These are phyloP conservation scores for Coniella vitis DNA, from an alignment of 2,329 filamentous ascomycete species.

Conservation along the genomic window DNA sequence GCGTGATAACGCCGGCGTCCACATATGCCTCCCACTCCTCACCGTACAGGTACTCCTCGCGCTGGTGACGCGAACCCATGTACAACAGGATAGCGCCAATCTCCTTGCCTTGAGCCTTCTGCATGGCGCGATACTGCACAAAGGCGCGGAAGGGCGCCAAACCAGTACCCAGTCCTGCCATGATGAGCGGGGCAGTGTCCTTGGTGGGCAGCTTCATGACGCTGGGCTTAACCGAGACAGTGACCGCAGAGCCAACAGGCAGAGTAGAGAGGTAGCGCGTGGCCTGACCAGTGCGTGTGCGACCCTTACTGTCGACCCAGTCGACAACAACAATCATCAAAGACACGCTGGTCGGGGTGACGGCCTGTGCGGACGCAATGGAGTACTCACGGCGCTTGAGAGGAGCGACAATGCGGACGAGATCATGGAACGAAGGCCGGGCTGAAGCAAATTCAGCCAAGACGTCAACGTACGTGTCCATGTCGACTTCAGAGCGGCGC, in stretches of 20 bases:
- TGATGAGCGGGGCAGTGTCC: conserved; percentile 89
- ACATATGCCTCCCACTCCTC: conserved; percentile 99
- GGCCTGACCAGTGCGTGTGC: conserved; percentile 86
- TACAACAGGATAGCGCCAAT: conserved; percentile 92
- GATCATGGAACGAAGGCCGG: conserved; percentile 79
- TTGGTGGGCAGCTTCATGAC: conserved; percentile 96
- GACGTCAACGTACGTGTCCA: conserved; percentile 82
- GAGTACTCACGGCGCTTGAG: conserved; percentile 98
- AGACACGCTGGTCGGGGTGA: conserved; percentile 81
- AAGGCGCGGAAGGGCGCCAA: conserved; percentile 99
- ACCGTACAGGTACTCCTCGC: conserved; percentile 97
- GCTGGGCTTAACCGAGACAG: conserved; percentile 91
- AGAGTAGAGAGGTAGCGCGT: conserved; percentile 82
- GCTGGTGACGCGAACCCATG: conserved; percentile 94
- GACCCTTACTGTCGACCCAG: conserved; percentile 85
- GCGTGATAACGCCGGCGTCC: conserved; percentile 88
- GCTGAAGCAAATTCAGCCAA: conserved; percentile 86
- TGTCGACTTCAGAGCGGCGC: conserved; percentile 83
- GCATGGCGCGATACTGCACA: conserved; percentile 94
- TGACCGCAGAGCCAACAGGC: conserved; percentile 68
- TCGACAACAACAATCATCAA: conserved; percentile 96
- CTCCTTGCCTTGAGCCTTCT: conserved; percentile 93
- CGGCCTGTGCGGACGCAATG: conserved; percentile 95
- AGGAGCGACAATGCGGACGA: conserved; percentile 78
- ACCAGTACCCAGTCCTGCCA: conserved; percentile 97